A percentile compares a stretch with the other conserved stretches of the same genome.
These are phyloP conservation scores for Phycomyces nitens DNA, from an alignment of 192 early-diverging fungal species.

Conservation along the genomic window DNA sequence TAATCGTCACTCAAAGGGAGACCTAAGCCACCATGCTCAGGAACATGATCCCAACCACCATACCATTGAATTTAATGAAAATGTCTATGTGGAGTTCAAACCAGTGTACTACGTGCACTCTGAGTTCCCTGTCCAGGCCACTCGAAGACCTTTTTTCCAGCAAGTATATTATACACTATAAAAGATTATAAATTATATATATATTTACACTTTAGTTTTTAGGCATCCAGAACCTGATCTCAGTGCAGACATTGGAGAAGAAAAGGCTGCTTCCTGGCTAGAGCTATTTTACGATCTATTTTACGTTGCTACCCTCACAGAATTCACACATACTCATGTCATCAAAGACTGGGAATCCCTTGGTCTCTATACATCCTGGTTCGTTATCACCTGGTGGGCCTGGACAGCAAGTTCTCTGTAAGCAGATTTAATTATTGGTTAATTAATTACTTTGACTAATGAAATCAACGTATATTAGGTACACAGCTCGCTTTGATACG, in stretches of 20 bases:
- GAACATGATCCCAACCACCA: slow-evolving; percentile 19
- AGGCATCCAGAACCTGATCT: slow-evolving; percentile 33
- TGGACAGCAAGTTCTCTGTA: slow-evolving; percentile 46
- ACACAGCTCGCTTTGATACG: slow-evolving; percentile 39
- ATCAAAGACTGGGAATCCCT: slow-evolving; percentile 40
- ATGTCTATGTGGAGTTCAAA: slow-evolving; percentile 30
- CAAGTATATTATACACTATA: not conserved
- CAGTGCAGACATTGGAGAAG: slow-evolving; percentile 37
- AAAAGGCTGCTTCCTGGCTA: slow-evolving; percentile 33
- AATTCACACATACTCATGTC: slow-evolving; percentile 45
- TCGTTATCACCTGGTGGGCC: slow-evolving; percentile 50
- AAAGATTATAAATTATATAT: not conserved
- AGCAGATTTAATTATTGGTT: too few relatives aligned
- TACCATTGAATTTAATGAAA: slow-evolving; percentile 27
- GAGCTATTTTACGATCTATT: slow-evolving; percentile 51
- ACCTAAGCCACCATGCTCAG: not conserved
- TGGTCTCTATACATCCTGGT: slow-evolving; percentile 43
- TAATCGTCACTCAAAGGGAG: not conserved
- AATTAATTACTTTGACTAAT: too few relatives aligned
- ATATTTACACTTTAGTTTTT: not conserved
- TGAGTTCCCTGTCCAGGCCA: slow-evolving; percentile 1
- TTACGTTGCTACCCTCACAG: slow-evolving; percentile 45
- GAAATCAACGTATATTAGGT: slow-evolving; percentile 4
- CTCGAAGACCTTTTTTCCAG: slow-evolving; percentile 30
- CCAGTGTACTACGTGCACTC: slow-evolving; percentile 20